phyloP scores from a whole-genome alignment of 208 protist genomes.

The Phytomonas serpens region DNA sequence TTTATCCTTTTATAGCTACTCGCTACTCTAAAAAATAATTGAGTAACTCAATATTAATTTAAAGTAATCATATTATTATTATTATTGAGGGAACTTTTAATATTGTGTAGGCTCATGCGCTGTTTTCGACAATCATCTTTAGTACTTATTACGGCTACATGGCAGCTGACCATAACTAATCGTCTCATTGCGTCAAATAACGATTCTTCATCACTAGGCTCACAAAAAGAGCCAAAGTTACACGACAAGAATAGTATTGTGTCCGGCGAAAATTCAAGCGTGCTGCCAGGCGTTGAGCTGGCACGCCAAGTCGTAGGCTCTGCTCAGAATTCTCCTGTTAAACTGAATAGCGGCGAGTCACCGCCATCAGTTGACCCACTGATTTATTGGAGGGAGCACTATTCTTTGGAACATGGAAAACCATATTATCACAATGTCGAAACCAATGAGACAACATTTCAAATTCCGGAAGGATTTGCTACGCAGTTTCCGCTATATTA shows the following conservation, averaged over 20 bases:
- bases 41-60: not conserved
- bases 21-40: conserved; percentile 2
- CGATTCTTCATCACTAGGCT: not conserved
- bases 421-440: conserved; percentile 76
- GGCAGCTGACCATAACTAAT: not conserved
- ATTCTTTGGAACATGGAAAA: conserved; percentile 34
- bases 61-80: not conserved
- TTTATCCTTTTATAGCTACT: not conserved
- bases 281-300: conserved; percentile 45
- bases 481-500: conserved; percentile 67
- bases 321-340: conserved; percentile 40
- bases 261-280: not conserved
- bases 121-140: not conserved
- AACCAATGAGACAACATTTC: conserved; percentile 46
- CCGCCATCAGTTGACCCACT: conserved; percentile 38
- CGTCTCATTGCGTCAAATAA: not conserved
- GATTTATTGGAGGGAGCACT: conserved; percentile 69
- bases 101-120: not conserved
- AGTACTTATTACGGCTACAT: not conserved
- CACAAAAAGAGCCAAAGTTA: conserved; percentile 1
- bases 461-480: conserved; percentile 68
- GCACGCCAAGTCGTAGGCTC: conserved; percentile 39
- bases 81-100: not conserved
- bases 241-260: not conserved
- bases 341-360: conserved; percentile 32